Percentiles rank a stretch among this genome's conserved stretches.
These are phyloP conservation scores for Lactarius pseudohatsudake DNA, from an alignment of 768 basidiomycete genomes.

Conservation along the genomic window DNA sequence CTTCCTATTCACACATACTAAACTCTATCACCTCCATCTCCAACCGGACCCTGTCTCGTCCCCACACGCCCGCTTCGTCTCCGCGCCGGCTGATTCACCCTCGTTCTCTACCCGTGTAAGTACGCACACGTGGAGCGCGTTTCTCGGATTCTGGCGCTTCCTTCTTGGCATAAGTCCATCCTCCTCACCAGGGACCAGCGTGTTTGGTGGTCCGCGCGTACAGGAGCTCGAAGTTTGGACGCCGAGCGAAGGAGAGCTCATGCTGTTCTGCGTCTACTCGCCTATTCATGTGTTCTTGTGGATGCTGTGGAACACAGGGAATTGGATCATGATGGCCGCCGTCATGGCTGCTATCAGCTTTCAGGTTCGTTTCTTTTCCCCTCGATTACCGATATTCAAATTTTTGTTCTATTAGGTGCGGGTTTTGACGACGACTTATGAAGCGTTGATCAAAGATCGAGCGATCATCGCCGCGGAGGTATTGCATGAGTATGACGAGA, in stretches of 20 bases:
- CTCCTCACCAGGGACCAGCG: slow-evolving; percentile 24
- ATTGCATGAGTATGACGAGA: slow-evolving; percentile 80
- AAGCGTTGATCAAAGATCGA: slow-evolving; percentile 68
- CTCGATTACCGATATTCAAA: slow-evolving; percentile 1
- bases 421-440: slow-evolving; percentile 54
- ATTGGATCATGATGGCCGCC: slow-evolving; percentile 72
- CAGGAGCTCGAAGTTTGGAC: slow-evolving; percentile 80
- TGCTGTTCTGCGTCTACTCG: slow-evolving; percentile 73
- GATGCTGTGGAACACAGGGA: slow-evolving; percentile 65
- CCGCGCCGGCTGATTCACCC: slow-evolving; percentile 45
- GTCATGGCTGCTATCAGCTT: slow-evolving; percentile 65
- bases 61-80: slow-evolving; percentile 67
- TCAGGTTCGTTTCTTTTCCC: slow-evolving; percentile 48
- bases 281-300: slow-evolving; percentile 74
- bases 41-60: slow-evolving; percentile 66
- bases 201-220: slow-evolving; percentile 41
- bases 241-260: slow-evolving; percentile 68
- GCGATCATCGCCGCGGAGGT: slow-evolving; percentile 76
- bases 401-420: slow-evolving; percentile 43
- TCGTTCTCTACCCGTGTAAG: slow-evolving; percentile 35
- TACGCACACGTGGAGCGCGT: slow-evolving; percentile 46
- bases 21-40: slow-evolving; percentile 65
- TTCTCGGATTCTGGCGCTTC: slow-evolving; percentile 63
- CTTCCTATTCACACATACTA: slow-evolving; percentile 69
- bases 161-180: slow-evolving; percentile 57